Conservation (phyloP, 2,329 filamentous ascomycete genomes). For the Apiospora aurea region DNA sequence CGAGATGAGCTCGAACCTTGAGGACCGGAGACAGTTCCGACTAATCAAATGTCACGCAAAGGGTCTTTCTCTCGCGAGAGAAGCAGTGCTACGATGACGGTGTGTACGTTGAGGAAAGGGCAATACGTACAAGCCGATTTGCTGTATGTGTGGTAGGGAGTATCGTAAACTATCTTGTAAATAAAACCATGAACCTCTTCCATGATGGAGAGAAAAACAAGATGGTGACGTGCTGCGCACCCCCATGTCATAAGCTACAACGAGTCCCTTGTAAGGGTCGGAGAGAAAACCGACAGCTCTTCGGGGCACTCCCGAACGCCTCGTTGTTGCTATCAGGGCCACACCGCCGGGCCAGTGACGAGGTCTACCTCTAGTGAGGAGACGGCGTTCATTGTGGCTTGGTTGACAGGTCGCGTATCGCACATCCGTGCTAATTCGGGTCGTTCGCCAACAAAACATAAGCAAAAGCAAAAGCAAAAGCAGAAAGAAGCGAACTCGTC, state of each 20-base stretch:
- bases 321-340: background rate
- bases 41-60: background rate
- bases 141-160: background rate
- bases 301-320: background rate
- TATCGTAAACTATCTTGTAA: background rate
- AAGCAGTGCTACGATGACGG: background rate
- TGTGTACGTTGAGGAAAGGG: background rate
- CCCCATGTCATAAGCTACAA: background rate
- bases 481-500: background rate
- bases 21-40: background rate
- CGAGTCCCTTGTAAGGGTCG: background rate
- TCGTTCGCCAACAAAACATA: background rate
- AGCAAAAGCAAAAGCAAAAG: background rate
- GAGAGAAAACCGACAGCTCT: conserved; percentile 6
- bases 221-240: background rate
- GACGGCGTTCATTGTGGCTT: conserved; percentile 10
- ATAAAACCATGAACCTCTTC: background rate
- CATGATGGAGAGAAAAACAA: background rate
- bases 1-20: background rate
- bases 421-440: conserved; percentile 5
- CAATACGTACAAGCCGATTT: background rate
- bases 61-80: background rate
- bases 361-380: background rate
- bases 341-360: background rate
- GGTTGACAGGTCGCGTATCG: background rate